Evolutionary conservation across 1,139 yeast genomes (phyloP), one percentile per base, ranked within the genome.

Genomic region (Debaryomyces sp.): DNA sequence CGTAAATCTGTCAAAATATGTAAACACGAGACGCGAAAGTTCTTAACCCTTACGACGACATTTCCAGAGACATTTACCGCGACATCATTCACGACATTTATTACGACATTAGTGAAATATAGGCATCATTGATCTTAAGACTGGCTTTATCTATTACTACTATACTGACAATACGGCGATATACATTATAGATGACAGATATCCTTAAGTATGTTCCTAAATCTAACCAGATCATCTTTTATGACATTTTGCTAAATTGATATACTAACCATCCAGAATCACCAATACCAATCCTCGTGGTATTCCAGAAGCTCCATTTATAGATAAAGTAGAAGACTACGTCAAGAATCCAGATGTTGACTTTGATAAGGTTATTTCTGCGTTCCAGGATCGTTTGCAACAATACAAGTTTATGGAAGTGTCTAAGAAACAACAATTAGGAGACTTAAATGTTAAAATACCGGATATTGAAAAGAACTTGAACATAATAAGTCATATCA

Each of bases 271-370:
- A 18, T n/a, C 2, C 42, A 80, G 84, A 62, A 80, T 84, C 10
- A 78, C 71, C 21, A 74, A 76, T 41, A 68, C 85, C 41, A 92
- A 92, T 60, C 94, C 97, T 21, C 79, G 98, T 55, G 99, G 99
- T 1, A 94, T 94, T 50, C 99, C 99, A 9, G 89, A 89, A 61
- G 99, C 99, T 1, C 97, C 96, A 24, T 94, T 95, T 66, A 85
- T 95, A 51, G 96, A 89, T 54, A 82, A 84, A 52, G 96, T 94
- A 17, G 95, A 85, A 51, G 85, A 82, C 50, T 81, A 84, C 57
- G 80, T 91, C 57, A 83, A 81, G 60, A 76, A 81, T 58, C 78
- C 83, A 4, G 88, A 81, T 46, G 57, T 61, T n/a, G 94, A 89
- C 58, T 91, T 88, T 51, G 91, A 88, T 49, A 66, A 76, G 36